Evolutionary conservation across 768 basidiomycete species (phyloP).

Genomic region (Lentinula lateritia): DNA sequence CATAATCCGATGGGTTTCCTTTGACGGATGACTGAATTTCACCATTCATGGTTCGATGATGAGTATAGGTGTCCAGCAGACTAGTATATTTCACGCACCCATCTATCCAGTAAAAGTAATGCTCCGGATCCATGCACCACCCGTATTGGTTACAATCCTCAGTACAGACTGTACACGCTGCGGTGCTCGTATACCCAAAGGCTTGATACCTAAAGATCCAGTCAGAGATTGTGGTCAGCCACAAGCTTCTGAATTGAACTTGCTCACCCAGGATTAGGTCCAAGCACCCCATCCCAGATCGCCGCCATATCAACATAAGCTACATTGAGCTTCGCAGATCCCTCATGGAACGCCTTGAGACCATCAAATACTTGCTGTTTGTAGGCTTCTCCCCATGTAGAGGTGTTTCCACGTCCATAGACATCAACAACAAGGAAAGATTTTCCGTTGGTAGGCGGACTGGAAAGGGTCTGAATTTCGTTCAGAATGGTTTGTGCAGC

Average conservation of each 20-base stretch:
- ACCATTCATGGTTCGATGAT: conserved; percentile 1
- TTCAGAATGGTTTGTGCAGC: conserved; percentile 37
- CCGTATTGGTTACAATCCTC: conserved; percentile 26
- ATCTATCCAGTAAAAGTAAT: conserved; percentile 48
- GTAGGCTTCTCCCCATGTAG: conserved; percentile 38
- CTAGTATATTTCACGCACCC: conserved; percentile 22
- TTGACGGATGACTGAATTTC: conserved; percentile 41
- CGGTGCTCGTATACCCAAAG: conserved; percentile 42
- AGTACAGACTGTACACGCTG: conserved; percentile 26
- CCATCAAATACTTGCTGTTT: conserved; percentile 41
- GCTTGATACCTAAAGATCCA: conserved; percentile 15
- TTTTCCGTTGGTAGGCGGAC: conserved; percentile 44
- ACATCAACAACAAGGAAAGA: conserved; percentile 45
- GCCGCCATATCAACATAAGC: conserved; percentile 43
- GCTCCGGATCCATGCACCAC: conserved; percentile 36
- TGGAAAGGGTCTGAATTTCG: conserved; percentile 40
- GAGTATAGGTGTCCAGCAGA: no score
- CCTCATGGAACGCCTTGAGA: conserved; percentile 27
- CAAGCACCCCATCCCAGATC: conserved; percentile 46
- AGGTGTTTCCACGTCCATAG: conserved; percentile 40
- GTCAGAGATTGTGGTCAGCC: not conserved
- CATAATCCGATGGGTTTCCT: conserved; percentile 45
- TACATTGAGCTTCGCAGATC: conserved; percentile 24
- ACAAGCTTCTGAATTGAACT: not conserved
- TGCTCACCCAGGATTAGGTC: conserved; percentile 32